Conservation (phyloP, 495 filamentous ascomycete species). For the Jackrogersella multiformis region DNA sequence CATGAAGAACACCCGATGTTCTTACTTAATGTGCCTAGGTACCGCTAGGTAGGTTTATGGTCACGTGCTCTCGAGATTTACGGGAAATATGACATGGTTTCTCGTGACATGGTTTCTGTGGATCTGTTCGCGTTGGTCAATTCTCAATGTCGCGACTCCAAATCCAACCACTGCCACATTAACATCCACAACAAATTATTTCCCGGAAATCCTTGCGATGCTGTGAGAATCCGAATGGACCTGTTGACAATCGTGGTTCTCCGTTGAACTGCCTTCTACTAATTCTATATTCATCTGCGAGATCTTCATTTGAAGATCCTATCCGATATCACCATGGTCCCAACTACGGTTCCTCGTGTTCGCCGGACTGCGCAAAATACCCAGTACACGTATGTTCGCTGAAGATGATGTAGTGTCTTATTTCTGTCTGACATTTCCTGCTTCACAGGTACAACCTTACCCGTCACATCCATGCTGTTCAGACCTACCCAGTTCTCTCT, state of each 20-base stretch:
- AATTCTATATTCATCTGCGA: not conserved
- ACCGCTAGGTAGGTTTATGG: too few relatives aligned
- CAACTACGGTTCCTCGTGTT: slow-evolving; percentile 41
- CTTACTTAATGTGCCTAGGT: too few relatives aligned
- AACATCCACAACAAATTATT: not conserved
- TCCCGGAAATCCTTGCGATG: too few relatives aligned
- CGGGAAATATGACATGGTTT: slow-evolving; percentile 12
- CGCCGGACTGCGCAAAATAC: slow-evolving; percentile 51
- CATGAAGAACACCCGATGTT: not conserved
- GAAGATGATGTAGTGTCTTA: not conserved
- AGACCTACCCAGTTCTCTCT: slow-evolving; percentile 77
- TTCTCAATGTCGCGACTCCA: slow-evolving; percentile 24
- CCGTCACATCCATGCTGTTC: slow-evolving; percentile 75
- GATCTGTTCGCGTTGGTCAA: slow-evolving; percentile 35
- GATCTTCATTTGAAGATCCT: slow-evolving; percentile 26
- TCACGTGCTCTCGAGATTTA: slow-evolving; percentile 42
- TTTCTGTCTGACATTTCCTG: slow-evolving; percentile 15
- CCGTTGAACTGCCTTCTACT: not conserved
- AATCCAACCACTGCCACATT: not conserved
- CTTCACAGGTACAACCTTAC: slow-evolving; percentile 74
- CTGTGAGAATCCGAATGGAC: not conserved
- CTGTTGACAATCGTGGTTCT: not conserved
- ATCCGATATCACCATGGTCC: slow-evolving; percentile 20
- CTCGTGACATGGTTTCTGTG: not conserved
- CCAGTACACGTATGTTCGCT: slow-evolving; percentile 44